phyloP scores from a whole-genome alignment of 2,329 filamentous ascomycete genomes.

The Clonostachys sp. region DNA sequence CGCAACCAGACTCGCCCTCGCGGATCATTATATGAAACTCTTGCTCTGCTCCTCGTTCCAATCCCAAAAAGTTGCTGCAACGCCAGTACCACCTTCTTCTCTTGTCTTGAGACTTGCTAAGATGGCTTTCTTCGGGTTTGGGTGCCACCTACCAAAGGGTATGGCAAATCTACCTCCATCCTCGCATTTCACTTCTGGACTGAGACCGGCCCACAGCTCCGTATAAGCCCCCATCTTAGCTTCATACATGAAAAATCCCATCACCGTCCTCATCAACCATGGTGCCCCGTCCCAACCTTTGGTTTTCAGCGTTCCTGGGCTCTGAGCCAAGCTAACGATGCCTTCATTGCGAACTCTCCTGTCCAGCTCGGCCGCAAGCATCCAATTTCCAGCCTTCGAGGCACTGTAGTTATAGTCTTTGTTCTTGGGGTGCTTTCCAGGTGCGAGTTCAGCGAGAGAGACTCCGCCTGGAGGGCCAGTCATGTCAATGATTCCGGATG shows the following conservation, averaged over 20 bases:
- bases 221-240: not conserved
- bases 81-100: not conserved
- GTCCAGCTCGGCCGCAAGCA: conserved; percentile 22
- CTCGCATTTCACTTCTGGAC: not conserved
- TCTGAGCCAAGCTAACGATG: conserved; percentile 20
- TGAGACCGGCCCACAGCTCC: not conserved
- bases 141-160: not conserved
- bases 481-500: not conserved
- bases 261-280: no score
- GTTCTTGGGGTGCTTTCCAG: no score
- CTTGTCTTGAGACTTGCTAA: not conserved
- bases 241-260: not conserved
- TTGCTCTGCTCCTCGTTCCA: no score
- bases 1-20: no score
- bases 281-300: not conserved
- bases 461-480: not conserved
- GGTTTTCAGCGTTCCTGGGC: conserved; percentile 23
- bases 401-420: not conserved
- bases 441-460: not conserved
- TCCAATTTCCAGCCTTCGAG: conserved; percentile 28
- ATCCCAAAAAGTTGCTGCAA: not conserved
- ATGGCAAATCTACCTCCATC: not conserved
- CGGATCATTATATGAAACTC: no score
- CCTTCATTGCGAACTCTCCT: conserved; percentile 12
- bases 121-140: not conserved